Percentiles rank a stretch among this genome's conserved stretches.
These are phyloP conservation scores for Cercis canadensis DNA, from an alignment of 306 rosid species.

Conservation along the genomic window DNA sequence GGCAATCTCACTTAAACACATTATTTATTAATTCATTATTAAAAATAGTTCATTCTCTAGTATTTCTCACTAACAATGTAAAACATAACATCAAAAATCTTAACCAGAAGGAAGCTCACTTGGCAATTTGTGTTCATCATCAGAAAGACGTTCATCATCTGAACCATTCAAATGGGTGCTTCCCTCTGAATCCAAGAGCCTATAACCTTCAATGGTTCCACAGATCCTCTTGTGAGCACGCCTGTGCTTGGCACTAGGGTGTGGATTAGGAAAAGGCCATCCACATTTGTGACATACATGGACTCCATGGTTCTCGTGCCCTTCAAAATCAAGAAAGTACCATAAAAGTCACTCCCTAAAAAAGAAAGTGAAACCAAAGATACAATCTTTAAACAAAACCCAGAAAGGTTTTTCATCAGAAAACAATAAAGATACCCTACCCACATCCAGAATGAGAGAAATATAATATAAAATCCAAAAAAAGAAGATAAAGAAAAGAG, in stretches of 20 bases:
- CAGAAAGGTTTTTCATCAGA: no score
- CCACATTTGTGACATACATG: constrained; percentile 71
- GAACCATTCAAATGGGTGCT: constrained; percentile 50
- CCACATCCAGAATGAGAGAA: constrained; percentile 27
- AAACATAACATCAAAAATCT: neutral
- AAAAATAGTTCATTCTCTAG: constrained; percentile 1
- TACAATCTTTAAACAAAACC: no score
- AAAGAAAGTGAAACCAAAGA: neutral
- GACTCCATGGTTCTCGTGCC: constrained; percentile 56
- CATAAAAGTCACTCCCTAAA: neutral
- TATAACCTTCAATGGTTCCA: constrained; percentile 78
- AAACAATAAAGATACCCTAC: neutral
- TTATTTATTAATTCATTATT: neutral
- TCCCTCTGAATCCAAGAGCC: constrained; percentile 45
- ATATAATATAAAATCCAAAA: neutral
- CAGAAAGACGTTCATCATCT: constrained; percentile 61
- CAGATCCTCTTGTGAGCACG: constrained; percentile 91
- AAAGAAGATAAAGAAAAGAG: neutral
- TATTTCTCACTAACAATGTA: constrained; percentile 6
- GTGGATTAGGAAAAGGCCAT: constrained; percentile 70
- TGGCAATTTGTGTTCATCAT: constrained; percentile 55
- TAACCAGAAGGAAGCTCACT: constrained; percentile 41
- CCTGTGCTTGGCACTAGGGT: constrained; percentile 71
- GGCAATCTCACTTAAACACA: no score
- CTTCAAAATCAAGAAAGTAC: constrained; percentile 41